Conservation (phyloP, 331 rosid genomes). For the Ulmus americana region DNA sequence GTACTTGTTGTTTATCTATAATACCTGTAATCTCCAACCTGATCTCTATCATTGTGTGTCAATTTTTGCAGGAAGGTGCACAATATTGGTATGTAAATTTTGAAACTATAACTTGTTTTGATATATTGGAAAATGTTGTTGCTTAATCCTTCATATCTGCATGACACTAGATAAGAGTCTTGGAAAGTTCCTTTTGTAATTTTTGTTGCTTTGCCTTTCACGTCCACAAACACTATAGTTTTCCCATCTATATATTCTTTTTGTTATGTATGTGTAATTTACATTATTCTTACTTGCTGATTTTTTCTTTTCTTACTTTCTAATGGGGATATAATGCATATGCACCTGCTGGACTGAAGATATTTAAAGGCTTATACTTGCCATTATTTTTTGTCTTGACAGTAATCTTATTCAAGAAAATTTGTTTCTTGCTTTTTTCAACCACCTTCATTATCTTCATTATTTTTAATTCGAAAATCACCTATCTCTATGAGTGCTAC, state of each 20-base stretch:
- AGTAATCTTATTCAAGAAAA: constrained; percentile 35
- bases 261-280: constrained; percentile 15
- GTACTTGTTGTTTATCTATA: not conserved
- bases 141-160: constrained; percentile 44
- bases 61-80: constrained; percentile 60
- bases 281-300: constrained; percentile 17
- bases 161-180: constrained; percentile 24
- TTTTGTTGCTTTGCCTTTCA: constrained; percentile 40
- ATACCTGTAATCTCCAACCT: not conserved
- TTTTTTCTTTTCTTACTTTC: constrained; percentile 23
- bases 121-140: constrained; percentile 42
- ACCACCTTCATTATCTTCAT: constrained; percentile 41
- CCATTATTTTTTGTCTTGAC: constrained; percentile 31
- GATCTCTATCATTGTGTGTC: constrained; percentile 11
- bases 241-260: constrained; percentile 20
- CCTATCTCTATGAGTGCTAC: constrained; percentile 39
- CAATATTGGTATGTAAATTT: constrained; percentile 44
- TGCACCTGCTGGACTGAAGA: constrained; percentile 40
- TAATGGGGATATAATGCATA: constrained; percentile 19
- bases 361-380: constrained; percentile 40
- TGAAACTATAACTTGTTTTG: constrained; percentile 46
- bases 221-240: constrained; percentile 29
- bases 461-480: constrained; percentile 31
- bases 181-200: constrained; percentile 19
- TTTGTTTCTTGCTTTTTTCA: constrained; percentile 33